Evolutionary conservation across 805 yeast species (phyloP).

Genomic region (Lachancea nothofagi): DNA sequence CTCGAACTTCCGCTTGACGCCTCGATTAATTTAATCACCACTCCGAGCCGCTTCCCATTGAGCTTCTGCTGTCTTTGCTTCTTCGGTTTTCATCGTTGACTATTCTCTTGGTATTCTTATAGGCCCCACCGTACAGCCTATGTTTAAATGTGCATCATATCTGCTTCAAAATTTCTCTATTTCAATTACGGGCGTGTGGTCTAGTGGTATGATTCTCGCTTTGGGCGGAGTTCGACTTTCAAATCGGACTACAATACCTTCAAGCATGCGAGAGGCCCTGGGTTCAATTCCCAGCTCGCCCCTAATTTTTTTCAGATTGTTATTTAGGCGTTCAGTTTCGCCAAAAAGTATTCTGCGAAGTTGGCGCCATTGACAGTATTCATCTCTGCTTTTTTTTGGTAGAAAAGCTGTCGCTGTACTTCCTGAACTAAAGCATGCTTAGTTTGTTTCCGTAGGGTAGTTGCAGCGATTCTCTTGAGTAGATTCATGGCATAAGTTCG

Average conservation of each 20-base stretch:
- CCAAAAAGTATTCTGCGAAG: constrained; percentile 10
- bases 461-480: constrained; percentile 13
- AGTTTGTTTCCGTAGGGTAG: not conserved
- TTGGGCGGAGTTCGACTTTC: constrained; percentile 33
- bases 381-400: constrained; percentile 58
- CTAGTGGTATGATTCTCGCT: constrained; percentile 54
- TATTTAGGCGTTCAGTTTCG: not conserved
- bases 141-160: no score
- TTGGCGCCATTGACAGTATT: constrained; percentile 33
- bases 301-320: constrained; percentile 13
- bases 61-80: no score
- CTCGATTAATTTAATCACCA: no score
- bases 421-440: constrained; percentile 30
- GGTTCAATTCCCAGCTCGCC: constrained; percentile 49
- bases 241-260: constrained; percentile 10
- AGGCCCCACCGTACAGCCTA: no score
- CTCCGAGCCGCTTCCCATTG: no score
- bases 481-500: constrained; percentile 22
- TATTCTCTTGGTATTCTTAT: no score
- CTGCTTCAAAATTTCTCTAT: not conserved
- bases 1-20: no score
- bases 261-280: constrained; percentile 49
- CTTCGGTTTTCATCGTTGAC: not conserved
- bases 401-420: constrained; percentile 50
- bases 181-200: constrained; percentile 37